Conservation (phyloP, 208 protist species). For the Crithidia bombi region DNA sequence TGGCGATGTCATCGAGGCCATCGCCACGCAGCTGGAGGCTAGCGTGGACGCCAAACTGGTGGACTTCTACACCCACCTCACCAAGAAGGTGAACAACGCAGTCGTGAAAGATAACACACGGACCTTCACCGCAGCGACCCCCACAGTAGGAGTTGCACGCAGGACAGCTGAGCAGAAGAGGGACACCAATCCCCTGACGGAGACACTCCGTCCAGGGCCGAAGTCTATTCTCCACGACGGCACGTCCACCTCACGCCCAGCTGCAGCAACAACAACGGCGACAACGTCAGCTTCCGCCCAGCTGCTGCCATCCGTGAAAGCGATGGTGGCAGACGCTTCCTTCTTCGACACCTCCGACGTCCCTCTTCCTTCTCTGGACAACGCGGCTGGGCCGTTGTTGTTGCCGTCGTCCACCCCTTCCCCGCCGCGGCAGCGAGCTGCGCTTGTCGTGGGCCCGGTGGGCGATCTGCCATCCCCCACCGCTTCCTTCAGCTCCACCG, state of each 20-base stretch:
- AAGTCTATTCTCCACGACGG: neutral
- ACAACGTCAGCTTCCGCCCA: neutral
- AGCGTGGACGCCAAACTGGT: conserved; percentile 53
- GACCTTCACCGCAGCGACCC: neutral
- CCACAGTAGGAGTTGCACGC: conserved; percentile 15
- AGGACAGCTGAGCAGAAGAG: neutral
- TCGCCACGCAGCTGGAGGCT: conserved; percentile 29
- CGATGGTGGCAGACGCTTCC: neutral
- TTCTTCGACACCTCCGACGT: neutral
- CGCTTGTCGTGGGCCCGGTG: neutral
- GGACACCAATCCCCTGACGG: neutral
- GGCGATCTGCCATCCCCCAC: conserved; percentile 1
- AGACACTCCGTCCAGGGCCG: neutral
- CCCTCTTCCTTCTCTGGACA: too few relatives aligned
- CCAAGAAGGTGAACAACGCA: conserved; percentile 36
- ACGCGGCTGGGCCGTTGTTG: too few relatives aligned
- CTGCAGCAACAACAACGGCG: neutral
- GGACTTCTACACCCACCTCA: conserved; percentile 72
- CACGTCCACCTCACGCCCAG: neutral
- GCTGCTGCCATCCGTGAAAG: neutral
- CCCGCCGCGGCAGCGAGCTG: neutral
- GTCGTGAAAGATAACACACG: conserved; percentile 16
- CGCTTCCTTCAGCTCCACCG: neutral
- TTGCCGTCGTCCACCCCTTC: neutral
- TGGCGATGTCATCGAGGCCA: conserved; percentile 39